Conservation (phyloP, 169 alveolate species). For the Cyclospora cayetanensis region DNA sequence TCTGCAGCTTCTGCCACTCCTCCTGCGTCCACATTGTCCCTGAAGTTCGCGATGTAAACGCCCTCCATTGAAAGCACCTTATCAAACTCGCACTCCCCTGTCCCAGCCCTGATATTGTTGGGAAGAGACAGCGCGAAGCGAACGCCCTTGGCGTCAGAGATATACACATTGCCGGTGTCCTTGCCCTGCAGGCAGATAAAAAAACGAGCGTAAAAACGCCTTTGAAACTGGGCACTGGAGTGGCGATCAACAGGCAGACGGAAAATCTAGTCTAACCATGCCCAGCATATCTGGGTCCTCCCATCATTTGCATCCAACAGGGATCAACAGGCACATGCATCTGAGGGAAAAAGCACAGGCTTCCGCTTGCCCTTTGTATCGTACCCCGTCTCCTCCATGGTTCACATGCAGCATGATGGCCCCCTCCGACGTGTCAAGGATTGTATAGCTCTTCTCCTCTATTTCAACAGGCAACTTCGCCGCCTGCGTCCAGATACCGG, state of each 20-base stretch:
- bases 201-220: too few relatives aligned
- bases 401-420: conserved; percentile 97
- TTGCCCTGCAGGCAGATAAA: conserved; percentile 62
- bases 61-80: conserved; percentile 96
- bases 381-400: conserved; percentile 86
- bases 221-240: too few relatives aligned
- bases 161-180: conserved; percentile 95
- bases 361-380: too few relatives aligned
- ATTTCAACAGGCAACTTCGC: conserved; percentile 93
- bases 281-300: too few relatives aligned
- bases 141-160: conserved; percentile 94
- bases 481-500: conserved; percentile 68
- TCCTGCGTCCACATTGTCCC: conserved; percentile 83
- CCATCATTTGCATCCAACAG: too few relatives aligned
- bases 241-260: too few relatives aligned
- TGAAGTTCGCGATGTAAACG: conserved; percentile 94
- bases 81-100: conserved; percentile 96
- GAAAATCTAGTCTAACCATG: too few relatives aligned
- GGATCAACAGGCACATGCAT: too few relatives aligned
- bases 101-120: conserved; percentile 90
- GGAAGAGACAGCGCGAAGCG: conserved; percentile 93
- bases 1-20: conserved; percentile 75
- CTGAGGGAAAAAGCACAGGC: too few relatives aligned
- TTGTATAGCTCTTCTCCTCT: conserved; percentile 94
- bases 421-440: conserved; percentile 96